Evolutionary conservation across 2,329 filamentous ascomycete genomes (phyloP).

Genomic region (Trichoderma atrobrunneum): DNA sequence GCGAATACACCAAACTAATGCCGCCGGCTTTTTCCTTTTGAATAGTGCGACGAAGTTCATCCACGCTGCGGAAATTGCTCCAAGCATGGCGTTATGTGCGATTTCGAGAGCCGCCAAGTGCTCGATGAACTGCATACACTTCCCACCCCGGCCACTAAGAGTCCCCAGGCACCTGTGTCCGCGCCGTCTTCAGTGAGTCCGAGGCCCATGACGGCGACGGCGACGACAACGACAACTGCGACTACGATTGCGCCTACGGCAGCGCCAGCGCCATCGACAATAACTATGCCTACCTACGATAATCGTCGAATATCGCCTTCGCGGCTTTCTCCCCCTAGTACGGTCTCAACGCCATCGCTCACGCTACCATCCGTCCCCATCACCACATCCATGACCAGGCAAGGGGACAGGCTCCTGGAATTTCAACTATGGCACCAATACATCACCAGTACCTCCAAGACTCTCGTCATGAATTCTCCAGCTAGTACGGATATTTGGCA

Average conservation of each 20-base stretch:
- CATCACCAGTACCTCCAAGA: slow-evolving; percentile 58
- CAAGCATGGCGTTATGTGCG: slow-evolving; percentile 65
- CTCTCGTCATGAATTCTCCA: slow-evolving; percentile 53
- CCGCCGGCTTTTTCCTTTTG: background rate
- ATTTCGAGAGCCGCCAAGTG: slow-evolving; percentile 56
- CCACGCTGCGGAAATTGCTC: slow-evolving; percentile 64
- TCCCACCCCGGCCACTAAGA: slow-evolving; percentile 34
- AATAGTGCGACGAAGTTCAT: slow-evolving; percentile 63
- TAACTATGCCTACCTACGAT: background rate
- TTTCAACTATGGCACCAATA: slow-evolving; percentile 64
- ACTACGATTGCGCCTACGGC: slow-evolving; percentile 17
- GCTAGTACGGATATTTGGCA: slow-evolving; percentile 58
- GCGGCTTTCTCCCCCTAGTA: slow-evolving; percentile 13
- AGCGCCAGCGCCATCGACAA: background rate
- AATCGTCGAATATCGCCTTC: slow-evolving; percentile 13
- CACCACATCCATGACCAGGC: slow-evolving; percentile 32
- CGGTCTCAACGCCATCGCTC: slow-evolving; percentile 18
- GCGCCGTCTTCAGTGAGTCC: slow-evolving; percentile 14
- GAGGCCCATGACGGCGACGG: slow-evolving; percentile 25
- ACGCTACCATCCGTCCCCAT: slow-evolving; percentile 27
- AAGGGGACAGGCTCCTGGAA: slow-evolving; percentile 52
- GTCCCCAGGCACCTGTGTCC: background rate
- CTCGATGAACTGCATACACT: slow-evolving; percentile 43
- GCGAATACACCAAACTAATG: background rate
- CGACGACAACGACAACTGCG: slow-evolving; percentile 24